Evolutionary conservation across 768 basidiomycete species (phyloP), one percentile per base, ranked within the genome.

Genomic region (Chalciporus piperatus): DNA sequence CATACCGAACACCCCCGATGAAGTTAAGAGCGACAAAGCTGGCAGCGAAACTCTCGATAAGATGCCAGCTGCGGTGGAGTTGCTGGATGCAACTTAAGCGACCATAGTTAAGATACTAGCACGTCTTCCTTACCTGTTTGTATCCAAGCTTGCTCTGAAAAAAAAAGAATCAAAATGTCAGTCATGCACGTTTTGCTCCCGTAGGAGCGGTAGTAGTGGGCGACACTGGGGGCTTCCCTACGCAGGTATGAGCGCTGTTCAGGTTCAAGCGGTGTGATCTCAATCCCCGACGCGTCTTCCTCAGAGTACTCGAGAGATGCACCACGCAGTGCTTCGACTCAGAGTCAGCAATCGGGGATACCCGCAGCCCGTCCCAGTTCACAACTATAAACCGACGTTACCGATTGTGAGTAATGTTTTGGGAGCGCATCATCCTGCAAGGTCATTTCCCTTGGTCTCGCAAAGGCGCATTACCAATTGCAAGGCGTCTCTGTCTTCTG

Each of bases 221-320:
- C 61, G 73, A 85, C 75, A 82, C 87, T 87, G 81, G 77, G 50
- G 87, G 87, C 87, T 90, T 94, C 90, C 90, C 91, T 92, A 90
- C 92, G 92, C 92, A 92, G 89, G 89, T 91, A 79, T 92, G 80
- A 91, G 83, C 88, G 79, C 90, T 92, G 87, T 80, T 90, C 92
- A 94, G 90, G 92, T 93, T 93, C 89, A 72, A 82, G 85, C 92
- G 91, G 92, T 94, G 82, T 94, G 54, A 89, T 94, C 92, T 95
- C 92, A 94, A 92, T 72, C 90, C 82, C 73, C 70, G 72, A 70
- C 70, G 71, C 66, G 48, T 67, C 69, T 14, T 61, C 49, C 56
- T 57, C 54, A 12, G 48, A 62, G 41, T 41, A 25, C n/a, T 40
- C 43, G 27, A 28, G 40, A 43, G 37, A 22, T 41, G 51, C 58